These are phyloP conservation scores for Ampelomyces quisqualis DNA, from an alignment of 2,329 filamentous ascomycete species.

Conservation along the genomic window DNA sequence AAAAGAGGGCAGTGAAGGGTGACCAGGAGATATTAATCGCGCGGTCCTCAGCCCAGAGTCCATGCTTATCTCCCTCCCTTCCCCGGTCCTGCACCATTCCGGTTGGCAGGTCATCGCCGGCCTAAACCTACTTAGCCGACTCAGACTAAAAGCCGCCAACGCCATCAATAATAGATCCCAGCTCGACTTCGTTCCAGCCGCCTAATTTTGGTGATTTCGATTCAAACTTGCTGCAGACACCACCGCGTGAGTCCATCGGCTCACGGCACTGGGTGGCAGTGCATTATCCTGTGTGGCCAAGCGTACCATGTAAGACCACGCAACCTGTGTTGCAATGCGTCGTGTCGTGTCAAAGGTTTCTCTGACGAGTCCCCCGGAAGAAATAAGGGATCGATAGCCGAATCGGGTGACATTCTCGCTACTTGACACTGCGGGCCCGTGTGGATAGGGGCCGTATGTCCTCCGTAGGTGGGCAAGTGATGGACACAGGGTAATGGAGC, in stretches of 20 bases:
- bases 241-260: too few relatives aligned
- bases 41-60: neutral
- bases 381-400: conserved; percentile 1
- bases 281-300: neutral
- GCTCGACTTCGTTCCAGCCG: conserved; percentile 4
- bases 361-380: too few relatives aligned
- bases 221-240: too few relatives aligned
- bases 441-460: too few relatives aligned
- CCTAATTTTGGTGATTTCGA: conserved; percentile 7
- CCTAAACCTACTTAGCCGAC: neutral
- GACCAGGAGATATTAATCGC: neutral
- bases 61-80: neutral
- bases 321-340: neutral
- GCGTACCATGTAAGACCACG: neutral
- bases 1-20: conserved; percentile 1
- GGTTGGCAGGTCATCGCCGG: neutral
- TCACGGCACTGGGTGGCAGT: neutral
- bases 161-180: too few relatives aligned
- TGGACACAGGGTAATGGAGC: conserved; percentile 6
- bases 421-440: neutral
- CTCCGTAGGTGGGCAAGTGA: neutral
- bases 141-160: neutral
- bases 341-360: neutral
- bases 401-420: conserved; percentile 1
- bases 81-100: conserved; percentile 4